Base-by-base conservation (phyloP, 2,329 filamentous ascomycete genomes). In the Penicillium digitatum region DNA sequence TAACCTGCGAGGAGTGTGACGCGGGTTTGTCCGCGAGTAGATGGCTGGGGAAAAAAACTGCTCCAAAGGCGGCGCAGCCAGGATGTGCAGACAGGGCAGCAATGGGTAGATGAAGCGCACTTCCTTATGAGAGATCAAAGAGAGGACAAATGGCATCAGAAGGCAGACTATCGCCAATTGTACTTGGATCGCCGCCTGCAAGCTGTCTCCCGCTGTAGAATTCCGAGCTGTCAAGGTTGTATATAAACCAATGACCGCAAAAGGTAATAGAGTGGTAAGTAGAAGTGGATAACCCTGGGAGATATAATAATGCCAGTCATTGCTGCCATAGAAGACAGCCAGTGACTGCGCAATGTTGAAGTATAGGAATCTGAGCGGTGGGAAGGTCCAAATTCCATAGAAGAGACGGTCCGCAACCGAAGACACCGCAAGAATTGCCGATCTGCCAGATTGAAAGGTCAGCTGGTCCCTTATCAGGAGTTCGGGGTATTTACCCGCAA, bases 31-130 rank as follows among this genome's bases (percentile, higher is more conserved):
- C 5, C 64, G 69, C 31, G 68, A 71, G 43, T 58, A 47, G 24
- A 78, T 57, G 7, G 71, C 68, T 10, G 75, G 77, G 9, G 76
- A 74, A 70, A 93, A 90, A 75, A 89, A 91, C 9, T 78, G 72
- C 3, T 82, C 78, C 16, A 89, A 74, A 3, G 85, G 80, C 0
- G 84, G 82, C 0, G 90, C 90, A 1, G 89, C 84, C 37, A 97
- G 78, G 59, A 96, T 77, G 69, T 94, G 90, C 7, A 99, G 81
- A n/a, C 87, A 81, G 1, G 94, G 93, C 1, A 97, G 81, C 18
- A 99, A 81, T 1, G 94, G 93, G 67, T 95, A 96, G 62, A 97
- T 89, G 77, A 99, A 99, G 66, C 94, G 90, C 64, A 96, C 89
- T 79, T 99, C 94, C 72, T 99, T 99, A 76, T 99, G 94, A 1